phyloP scores from a whole-genome alignment of 805 yeast genomes.

The Candida xiaguanensis region DNA sequence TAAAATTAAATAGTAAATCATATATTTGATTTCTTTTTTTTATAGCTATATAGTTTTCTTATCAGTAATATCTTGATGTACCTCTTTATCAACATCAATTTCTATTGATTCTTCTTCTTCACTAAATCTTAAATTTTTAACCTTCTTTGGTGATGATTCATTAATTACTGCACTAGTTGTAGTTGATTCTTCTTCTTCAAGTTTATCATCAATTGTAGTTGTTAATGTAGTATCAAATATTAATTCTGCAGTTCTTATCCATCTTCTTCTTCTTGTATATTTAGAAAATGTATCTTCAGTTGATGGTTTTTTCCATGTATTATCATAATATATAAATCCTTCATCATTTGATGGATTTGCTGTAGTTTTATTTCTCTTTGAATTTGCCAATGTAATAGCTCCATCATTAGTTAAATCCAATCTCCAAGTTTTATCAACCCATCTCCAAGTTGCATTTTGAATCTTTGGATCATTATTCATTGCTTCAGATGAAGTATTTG shows the following conservation, averaged over 20 bases:
- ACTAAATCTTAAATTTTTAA: constrained; percentile 45
- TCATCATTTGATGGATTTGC: constrained; percentile 77
- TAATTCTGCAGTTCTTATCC: constrained; percentile 93
- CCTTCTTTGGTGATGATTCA: constrained; percentile 16
- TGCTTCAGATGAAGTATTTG: constrained; percentile 45
- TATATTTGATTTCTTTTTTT: too few relatives aligned
- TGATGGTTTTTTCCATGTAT: constrained; percentile 89
- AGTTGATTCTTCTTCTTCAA: constrained; percentile 4
- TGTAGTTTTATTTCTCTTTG: constrained; percentile 51
- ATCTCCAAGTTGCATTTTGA: constrained; percentile 80
- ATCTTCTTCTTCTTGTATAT: constrained; percentile 90
- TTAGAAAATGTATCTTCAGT: constrained; percentile 85
- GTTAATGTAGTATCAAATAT: constrained; percentile 30
- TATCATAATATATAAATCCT: constrained; percentile 86
- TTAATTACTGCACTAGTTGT: background rate
- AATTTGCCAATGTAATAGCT: constrained; percentile 64
- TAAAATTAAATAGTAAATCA: too few relatives aligned
- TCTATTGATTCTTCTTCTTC: constrained; percentile 11
- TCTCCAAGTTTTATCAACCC: constrained; percentile 94
- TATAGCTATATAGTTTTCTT: background rate
- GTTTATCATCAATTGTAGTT: constrained; percentile 4
- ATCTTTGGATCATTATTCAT: constrained; percentile 28
- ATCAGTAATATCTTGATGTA: background rate
- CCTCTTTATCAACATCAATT: background rate
- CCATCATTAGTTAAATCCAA: constrained; percentile 88